phyloP scores from a whole-genome alignment of 164 flowering plant genomes.

The Vitis rupestris region DNA sequence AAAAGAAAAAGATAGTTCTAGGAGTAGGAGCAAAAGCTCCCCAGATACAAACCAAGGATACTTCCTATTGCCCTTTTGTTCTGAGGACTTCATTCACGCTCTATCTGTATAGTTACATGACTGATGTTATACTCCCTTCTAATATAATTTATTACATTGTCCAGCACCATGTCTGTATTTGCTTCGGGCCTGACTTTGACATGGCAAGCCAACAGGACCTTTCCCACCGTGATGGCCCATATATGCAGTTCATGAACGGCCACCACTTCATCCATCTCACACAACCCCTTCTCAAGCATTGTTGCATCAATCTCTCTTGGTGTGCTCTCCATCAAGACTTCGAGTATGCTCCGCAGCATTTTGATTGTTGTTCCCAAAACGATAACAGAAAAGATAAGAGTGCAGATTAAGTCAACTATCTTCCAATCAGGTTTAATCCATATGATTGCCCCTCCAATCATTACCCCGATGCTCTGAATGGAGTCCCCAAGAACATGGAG shows the following conservation, averaged over 20 bases:
- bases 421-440: conserved; percentile 44
- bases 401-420: conserved; percentile 38
- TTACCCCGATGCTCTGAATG: conserved; percentile 41
- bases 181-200: conserved; percentile 34
- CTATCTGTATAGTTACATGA: conserved; percentile 44
- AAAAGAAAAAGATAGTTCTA: too few relatives aligned
- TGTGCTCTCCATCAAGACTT: conserved; percentile 50
- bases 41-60: neutral
- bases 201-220: conserved; percentile 43
- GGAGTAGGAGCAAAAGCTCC: too few relatives aligned
- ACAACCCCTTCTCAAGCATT: conserved; percentile 32
- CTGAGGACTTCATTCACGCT: conserved; percentile 17
- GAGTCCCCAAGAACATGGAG: conserved; percentile 47
- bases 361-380: conserved; percentile 42
- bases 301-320: conserved; percentile 50
- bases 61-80: neutral
- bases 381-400: conserved; percentile 32
- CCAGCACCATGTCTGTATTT: conserved; percentile 39
- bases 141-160: conserved; percentile 38
- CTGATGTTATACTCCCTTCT: conserved; percentile 41
- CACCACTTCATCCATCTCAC: conserved; percentile 39
- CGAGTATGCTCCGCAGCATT: conserved; percentile 38
- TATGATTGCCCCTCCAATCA: conserved; percentile 46
- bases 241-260: conserved; percentile 45
- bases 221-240: conserved; percentile 48